Evolutionary conservation across 352 stramenopile genomes (phyloP), one percentile per base, ranked within the genome.

Genomic region (Aphanomyces cochlioides): DNA sequence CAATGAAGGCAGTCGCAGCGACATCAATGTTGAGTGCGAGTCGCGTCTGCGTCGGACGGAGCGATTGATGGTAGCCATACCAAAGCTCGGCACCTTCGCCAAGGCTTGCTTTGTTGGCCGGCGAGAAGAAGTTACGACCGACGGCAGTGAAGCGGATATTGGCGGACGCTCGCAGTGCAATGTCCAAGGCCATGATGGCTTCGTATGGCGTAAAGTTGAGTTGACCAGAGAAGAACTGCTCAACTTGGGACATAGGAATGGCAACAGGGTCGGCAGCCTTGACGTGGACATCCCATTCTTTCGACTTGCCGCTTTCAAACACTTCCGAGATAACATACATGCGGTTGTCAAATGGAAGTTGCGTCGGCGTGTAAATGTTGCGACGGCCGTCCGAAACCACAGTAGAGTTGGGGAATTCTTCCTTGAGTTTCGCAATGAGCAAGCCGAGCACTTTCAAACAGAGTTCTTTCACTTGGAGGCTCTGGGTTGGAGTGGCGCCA

Each of bases 171-270:
- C 84, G 84, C 63, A 89, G 65, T 7, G 81, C 82, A 28, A 92
- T 76, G 45, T 92, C 84, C 19, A 90, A 72, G 38, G 84, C 84
- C 63, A 88, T 80, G n/a, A 92, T 61, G 4, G 80, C 80, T 60
- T 90, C 83, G 41, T 90, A 78, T 6, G 84, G 84, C 64, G 80
- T 92, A 72, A 90, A 90, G 71, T 89, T 92, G 4, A 90, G 67
- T 0, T 76, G 50, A 0, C 81, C 81, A 0, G 66, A 61, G 39
- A 84, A 88, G 3, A 90, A 69, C 39, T 80, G 73, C 2, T 78
- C 73, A 61, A 90, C 67, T 69, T 89, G 81, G 36, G 85, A 64
- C 75, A 89, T 82, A 61, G 80, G 81, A 36, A 92, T 77, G 3
- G 81, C 81, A 13, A 85, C 77, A 3, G 83, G 79, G 59, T 87